These are phyloP conservation scores for Cicer cuneatum DNA, from an alignment of 306 rosid species.

Conservation along the genomic window DNA sequence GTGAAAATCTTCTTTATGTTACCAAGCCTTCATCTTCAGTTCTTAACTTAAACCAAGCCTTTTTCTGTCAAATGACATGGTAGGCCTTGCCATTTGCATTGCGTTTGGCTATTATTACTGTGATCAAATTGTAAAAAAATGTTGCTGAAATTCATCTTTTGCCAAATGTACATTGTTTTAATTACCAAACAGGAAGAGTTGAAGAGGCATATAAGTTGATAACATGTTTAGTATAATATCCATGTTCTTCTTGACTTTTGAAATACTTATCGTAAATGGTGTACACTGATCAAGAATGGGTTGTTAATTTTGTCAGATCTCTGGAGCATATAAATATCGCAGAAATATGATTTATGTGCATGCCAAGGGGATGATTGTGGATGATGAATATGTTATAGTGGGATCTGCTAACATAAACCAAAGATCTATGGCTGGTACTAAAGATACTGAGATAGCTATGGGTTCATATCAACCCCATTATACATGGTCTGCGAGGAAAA, in stretches of 20 bases:
- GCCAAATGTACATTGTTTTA: not conserved
- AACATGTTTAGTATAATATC: constrained; percentile 8
- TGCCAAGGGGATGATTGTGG: constrained; percentile 93
- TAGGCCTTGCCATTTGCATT: constrained; percentile 15
- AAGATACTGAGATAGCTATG: constrained; percentile 97
- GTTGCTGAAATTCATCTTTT: constrained; percentile 6
- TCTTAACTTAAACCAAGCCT: not conserved
- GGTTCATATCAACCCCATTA: constrained; percentile 94
- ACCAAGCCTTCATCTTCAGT: not conserved
- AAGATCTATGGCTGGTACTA: constrained; percentile 95
- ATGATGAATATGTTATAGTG: constrained; percentile 83
- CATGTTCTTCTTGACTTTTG: not conserved
- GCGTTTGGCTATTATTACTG: not conserved
- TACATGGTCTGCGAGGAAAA: constrained; percentile 66
- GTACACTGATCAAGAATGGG: constrained; percentile 26
- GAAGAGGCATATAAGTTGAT: constrained; percentile 6
- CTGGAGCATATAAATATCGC: constrained; percentile 50
- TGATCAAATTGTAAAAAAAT: not conserved
- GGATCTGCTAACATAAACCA: constrained; percentile 99
- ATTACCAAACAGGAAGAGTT: not conserved
- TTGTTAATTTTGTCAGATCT: constrained; percentile 54
- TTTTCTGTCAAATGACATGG: too few relatives aligned
- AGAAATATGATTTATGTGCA: constrained; percentile 96
- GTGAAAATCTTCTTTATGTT: constrained; percentile 21
- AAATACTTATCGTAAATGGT: constrained; percentile 8